phyloP scores from a whole-genome alignment of 345 rosid species.

The Eucalyptus polybractea region DNA sequence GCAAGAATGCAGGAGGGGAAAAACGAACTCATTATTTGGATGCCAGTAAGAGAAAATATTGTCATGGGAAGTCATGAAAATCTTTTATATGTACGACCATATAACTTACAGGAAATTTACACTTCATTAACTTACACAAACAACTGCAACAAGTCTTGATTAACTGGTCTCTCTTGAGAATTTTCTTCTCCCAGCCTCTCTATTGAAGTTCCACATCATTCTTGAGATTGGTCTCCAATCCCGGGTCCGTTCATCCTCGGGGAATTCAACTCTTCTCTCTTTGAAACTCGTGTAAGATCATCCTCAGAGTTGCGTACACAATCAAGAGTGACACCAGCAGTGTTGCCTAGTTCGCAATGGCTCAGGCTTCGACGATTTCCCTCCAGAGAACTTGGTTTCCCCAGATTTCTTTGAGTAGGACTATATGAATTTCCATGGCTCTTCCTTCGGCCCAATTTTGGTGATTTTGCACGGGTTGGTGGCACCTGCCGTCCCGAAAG shows the following conservation, averaged over 20 bases:
- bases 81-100: neutral
- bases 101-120: neutral
- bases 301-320: neutral
- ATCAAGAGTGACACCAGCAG: neutral
- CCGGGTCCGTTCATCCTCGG: neutral
- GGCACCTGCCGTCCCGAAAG: neutral
- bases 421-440: neutral
- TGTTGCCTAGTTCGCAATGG: neutral
- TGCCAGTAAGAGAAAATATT: neutral
- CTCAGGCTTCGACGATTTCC: neutral
- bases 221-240: neutral
- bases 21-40: neutral
- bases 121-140: neutral
- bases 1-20: neutral
- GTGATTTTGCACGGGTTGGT: slow-evolving; percentile 1
- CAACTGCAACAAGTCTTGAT: neutral
- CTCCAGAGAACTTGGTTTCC: neutral
- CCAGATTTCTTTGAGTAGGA: neutral
- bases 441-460: neutral
- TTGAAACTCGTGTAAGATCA: neutral
- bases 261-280: neutral
- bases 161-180: neutral
- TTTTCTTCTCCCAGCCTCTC: neutral
- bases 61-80: neutral
- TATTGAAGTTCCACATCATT: neutral